phyloP scores from a whole-genome alignment of 116 monocot species.

The Papilionanthe hybrid region DNA sequence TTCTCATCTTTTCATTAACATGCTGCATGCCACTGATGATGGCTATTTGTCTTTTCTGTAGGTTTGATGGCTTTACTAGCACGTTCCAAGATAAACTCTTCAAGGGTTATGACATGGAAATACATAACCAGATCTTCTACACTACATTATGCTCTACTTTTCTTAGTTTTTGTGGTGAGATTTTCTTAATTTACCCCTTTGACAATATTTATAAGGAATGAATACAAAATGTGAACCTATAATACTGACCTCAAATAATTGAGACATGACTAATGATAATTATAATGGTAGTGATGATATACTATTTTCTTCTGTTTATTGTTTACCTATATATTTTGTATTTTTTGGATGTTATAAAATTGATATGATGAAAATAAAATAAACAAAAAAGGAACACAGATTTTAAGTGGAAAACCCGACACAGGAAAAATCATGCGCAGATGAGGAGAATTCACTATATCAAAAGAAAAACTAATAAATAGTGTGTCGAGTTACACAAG shows the following conservation, averaged over 20 bases:
- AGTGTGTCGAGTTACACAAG: too few species aligned
- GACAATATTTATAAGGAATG: background rate
- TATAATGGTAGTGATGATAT: background rate
- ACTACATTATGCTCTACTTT: constrained; percentile 92
- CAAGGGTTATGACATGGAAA: constrained; percentile 96
- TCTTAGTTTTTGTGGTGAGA: constrained; percentile 69
- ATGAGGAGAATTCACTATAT: too few species aligned
- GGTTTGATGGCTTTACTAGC: constrained; percentile 98
- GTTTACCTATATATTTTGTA: background rate
- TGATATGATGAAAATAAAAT: too few species aligned
- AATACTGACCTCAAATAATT: background rate
- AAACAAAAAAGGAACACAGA: too few species aligned
- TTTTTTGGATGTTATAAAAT: background rate
- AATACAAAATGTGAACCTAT: background rate
- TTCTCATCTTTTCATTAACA: background rate
- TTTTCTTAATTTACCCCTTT: constrained; percentile 5
- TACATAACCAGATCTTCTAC: constrained; percentile 97
- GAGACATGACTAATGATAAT: background rate
- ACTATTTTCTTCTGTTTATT: background rate
- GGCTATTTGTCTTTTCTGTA: constrained; percentile 9
- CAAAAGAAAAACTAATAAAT: too few species aligned
- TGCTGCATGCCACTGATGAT: background rate
- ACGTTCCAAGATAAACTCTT: constrained; percentile 98
- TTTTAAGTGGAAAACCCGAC: too few species aligned
- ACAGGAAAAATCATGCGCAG: too few species aligned